Conservation (phyloP, 768 basidiomycete genomes). For the Xerocomellus amylosporus region DNA sequence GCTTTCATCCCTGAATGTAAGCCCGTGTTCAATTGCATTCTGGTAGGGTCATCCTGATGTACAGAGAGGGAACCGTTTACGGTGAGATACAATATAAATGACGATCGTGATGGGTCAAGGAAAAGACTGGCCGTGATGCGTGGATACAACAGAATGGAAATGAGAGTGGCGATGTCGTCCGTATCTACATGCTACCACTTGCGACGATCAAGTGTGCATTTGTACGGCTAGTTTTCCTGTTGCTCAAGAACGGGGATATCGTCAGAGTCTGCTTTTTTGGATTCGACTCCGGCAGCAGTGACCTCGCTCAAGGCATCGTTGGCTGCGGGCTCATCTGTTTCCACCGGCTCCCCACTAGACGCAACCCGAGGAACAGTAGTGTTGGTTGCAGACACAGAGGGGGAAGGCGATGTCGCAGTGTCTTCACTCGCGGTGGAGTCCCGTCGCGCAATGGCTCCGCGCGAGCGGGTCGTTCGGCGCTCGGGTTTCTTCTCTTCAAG, state of each 20-base stretch:
- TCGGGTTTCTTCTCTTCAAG: conserved; percentile 30
- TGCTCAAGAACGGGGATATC: neutral
- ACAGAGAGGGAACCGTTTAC: conserved; percentile 13
- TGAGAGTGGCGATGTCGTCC: neutral
- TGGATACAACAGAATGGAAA: conserved; percentile 4
- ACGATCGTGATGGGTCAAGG: neutral
- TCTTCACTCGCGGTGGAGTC: conserved; percentile 55
- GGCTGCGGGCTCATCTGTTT: conserved; percentile 9
- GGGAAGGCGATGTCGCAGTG: conserved; percentile 35
- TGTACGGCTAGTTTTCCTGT: conserved; percentile 2
- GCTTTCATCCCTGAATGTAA: neutral
- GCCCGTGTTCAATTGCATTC: neutral
- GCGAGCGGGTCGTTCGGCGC: conserved; percentile 49
- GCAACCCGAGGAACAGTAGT: conserved; percentile 1
- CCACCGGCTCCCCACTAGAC: conserved; percentile 16
- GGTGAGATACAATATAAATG: conserved; percentile 16
- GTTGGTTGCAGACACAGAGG: conserved; percentile 31
- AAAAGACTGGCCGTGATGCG: neutral
- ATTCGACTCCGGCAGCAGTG: neutral
- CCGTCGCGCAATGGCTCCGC: conserved; percentile 39
- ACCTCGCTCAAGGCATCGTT: conserved; percentile 6
- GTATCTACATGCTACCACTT: neutral
- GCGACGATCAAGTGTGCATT: neutral
- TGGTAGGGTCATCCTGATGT: conserved; percentile 6
- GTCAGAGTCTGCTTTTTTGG: conserved; percentile 1